These are phyloP conservation scores for Phialophora chinensis DNA, from an alignment of 2,329 filamentous ascomycete genomes.

Conservation along the genomic window DNA sequence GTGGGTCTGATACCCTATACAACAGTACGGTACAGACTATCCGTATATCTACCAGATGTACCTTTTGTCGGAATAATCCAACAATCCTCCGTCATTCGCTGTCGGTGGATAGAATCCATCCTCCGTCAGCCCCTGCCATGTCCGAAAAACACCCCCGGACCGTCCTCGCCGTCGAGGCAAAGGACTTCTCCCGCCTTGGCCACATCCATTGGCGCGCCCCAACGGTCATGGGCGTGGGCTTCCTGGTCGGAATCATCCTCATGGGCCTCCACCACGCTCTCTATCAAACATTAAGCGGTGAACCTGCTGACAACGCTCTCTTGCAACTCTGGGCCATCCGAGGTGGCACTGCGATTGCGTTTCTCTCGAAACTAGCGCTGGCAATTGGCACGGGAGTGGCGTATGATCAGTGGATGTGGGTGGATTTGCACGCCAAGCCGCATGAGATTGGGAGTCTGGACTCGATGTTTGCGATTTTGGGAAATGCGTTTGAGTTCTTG, in stretches of 20 bases:
- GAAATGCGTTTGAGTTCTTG: conserved; percentile 27
- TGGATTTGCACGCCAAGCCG: conserved; percentile 22
- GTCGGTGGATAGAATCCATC: background rate
- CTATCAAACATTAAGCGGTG: conserved; percentile 19
- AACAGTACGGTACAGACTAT: background rate
- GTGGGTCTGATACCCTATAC: no score
- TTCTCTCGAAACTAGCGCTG: conserved; percentile 23
- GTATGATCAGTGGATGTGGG: conserved; percentile 31
- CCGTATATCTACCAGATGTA: background rate
- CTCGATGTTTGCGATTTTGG: conserved; percentile 23
- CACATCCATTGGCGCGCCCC: conserved; percentile 29
- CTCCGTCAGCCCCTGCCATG: background rate
- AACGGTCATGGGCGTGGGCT: conserved; percentile 21
- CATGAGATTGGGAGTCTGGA: conserved; percentile 24
- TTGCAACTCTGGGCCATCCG: conserved; percentile 29
- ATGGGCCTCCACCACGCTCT: conserved; percentile 25
- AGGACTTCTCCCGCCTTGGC: conserved; percentile 15
- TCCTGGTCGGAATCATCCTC: conserved; percentile 14
- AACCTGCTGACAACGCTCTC: conserved; percentile 18
- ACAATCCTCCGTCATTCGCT: background rate
- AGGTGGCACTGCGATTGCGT: conserved; percentile 27
- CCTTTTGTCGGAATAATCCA: background rate
- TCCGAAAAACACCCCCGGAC: conserved; percentile 4
- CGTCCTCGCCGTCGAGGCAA: conserved; percentile 15
- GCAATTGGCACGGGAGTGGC: conserved; percentile 24